Percentiles rank a stretch among this genome's conserved stretches.
phyloP scores from a whole-genome alignment of 495 filamentous ascomycete species.

The Glonium stellatum region DNA sequence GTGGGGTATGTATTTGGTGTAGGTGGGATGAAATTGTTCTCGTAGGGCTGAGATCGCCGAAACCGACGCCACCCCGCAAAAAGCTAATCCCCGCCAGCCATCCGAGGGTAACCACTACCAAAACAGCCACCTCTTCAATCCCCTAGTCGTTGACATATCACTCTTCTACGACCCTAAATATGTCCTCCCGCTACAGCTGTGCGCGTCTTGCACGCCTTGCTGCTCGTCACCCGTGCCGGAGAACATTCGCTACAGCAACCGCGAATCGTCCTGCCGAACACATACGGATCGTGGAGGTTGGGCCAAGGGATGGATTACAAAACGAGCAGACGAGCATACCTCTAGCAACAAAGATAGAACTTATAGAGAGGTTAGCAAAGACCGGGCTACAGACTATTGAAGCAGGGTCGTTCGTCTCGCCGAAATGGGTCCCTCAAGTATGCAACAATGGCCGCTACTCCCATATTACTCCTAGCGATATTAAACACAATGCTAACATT shows the following conservation, averaged over 20 bases:
- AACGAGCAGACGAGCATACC: constrained; percentile 85
- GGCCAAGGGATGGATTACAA: constrained; percentile 88
- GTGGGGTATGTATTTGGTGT: background rate
- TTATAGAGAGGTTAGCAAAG: constrained; percentile 72
- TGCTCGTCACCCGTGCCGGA: constrained; percentile 20
- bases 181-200: constrained; percentile 18
- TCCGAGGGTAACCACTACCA: background rate
- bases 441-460: constrained; percentile 9
- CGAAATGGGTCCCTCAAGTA: constrained; percentile 98
- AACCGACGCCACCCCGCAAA: background rate
- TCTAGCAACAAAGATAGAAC: constrained; percentile 74
- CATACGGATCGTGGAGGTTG: constrained; percentile 78
- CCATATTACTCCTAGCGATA: background rate
- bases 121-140: background rate
- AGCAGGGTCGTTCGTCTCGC: constrained; percentile 88
- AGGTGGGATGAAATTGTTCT: background rate
- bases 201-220: constrained; percentile 23
- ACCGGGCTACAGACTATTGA: constrained; percentile 85
- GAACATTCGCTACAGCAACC: constrained; percentile 18
- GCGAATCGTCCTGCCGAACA: constrained; percentile 33
- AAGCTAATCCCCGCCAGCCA: background rate
- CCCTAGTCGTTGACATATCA: background rate
- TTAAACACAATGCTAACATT: constrained; percentile 4
- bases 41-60: background rate
- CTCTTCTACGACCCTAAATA: background rate